Base-by-base conservation (phyloP, 768 basidiomycete species). In the Suillus occidentalis region DNA sequence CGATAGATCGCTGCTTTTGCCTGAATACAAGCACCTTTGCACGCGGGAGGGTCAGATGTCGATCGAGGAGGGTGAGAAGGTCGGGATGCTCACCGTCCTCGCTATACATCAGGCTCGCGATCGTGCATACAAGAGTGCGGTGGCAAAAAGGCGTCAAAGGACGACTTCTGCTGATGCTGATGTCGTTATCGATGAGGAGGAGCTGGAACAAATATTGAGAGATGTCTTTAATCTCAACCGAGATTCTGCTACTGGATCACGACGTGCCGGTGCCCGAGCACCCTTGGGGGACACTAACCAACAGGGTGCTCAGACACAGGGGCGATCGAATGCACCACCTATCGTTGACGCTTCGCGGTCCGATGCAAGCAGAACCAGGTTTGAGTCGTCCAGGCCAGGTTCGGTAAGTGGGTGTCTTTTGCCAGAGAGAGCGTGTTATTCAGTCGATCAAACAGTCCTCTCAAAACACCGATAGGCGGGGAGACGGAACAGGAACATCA, bases 101-200 rank as follows among this genome's bases (percentile, higher is more conserved):
- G 79, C 73, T 42, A 77, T 91, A n/a, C 84, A 85, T 0, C 72
- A 75, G 4, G 85, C 84, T 3, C 81, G 89, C 1, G 89, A 90
- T 63, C 74, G 73, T 20, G 71, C 70, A 9, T 68, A 68, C 56
- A 79, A 78, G 31, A 75, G 81, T 8, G 76, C 82, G 4, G 66
- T 70, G 6, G 69, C 69, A 31, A 68, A 56, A 0, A 77, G 76
- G 2, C 65, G 59, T 40, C 70, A 61, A 10, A 72, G 71, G 1
- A 76, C 77, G 0, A 73, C 70, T 0, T 67, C 67, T 0, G 73
- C 76, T 0, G 68, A 71, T 4, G 67, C 31, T 31, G 31, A 31
- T 31, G 31, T 31, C 31, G 31, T 3, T 31, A 31, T 73, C 0
- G 70, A 72, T 0, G 73, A 75, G 7, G 76, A 76, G 0, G 66